Base-by-base conservation (phyloP, 768 basidiomycete genomes). In the Tricholoma saponaceum region DNA sequence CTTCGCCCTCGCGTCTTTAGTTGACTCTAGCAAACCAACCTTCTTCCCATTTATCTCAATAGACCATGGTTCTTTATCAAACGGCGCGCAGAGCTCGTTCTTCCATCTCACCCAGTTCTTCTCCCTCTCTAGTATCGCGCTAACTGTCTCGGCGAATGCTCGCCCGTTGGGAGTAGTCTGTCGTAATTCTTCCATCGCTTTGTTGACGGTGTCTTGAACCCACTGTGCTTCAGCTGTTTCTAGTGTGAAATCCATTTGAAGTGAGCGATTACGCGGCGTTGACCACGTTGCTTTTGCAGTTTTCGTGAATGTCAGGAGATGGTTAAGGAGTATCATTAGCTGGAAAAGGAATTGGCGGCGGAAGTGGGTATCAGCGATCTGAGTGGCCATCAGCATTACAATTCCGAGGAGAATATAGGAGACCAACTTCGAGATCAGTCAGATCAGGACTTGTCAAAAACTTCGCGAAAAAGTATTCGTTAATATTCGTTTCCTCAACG, bases 91-190 rank as follows among this genome's bases (percentile, higher is more conserved):
- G 2, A 88, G 70, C 41, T 90, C 86, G 61, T 89, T 90, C 74
- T 95, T 95, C 92, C 92, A 95, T 60, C 81, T 83, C 3, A 92
- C 84, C 93, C 93, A 95, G 65, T 92, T 94, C 68, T 84, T 86
- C 72, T 95, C 93, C 52, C 92, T 79, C 62, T 90, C 86, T 5
- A 95, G 76, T 33, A 94, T 86, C 8, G 80, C 75, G 52, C 69
- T 75, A 23, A 89, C 86, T 0, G 90, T 89, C 12, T 92, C 90
- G 1, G 87, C 80, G 68, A 94, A 92, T 26, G 79, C 76, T 9
- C 86, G 80, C 0, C 92, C 92, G 58, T 84, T 88, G 0, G 92
- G 90, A 13, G 89, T 79, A 1, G 92, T 93, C 64, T 87, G 83
- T 13, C 83, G 81, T 23, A 94, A 74, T 67, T 83, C 82, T 46